Evolutionary conservation across 495 filamentous ascomycete species (phyloP), one percentile per base, ranked within the genome.

Genomic region (Glutinoglossum americanum): DNA sequence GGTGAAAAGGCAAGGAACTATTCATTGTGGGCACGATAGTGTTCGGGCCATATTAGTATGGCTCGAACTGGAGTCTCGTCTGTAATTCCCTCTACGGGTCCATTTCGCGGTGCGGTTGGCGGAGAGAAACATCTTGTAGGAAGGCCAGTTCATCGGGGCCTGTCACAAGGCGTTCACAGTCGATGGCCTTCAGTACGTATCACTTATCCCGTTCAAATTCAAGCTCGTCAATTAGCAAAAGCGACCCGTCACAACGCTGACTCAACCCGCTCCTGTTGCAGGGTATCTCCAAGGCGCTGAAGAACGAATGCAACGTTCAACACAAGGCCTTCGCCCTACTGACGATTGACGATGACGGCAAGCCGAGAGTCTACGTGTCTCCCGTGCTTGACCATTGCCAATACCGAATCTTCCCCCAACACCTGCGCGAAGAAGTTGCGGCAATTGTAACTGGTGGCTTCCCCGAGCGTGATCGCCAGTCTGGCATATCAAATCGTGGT

Each of bases 281-380:
- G 56, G 19, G 39, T 25, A 58, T 58, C 21, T 58, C 56, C 25
- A 45, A 51, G 26, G 57, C 49, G 23, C 51, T 59, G 49, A 59
- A 39, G 51, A 44, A 57, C 32, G 51, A 59, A 35, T 59, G 57
- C 57, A 59, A 55, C 21, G 9, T 54, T 25, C 48, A 54, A 11
- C 57, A 59, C 57, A 55, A 57, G 33, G 57, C 47, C 6, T 45
- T 23, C 25, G 56, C 56, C 39, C 27, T 58, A 9, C 33, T 58
- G 11, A 25, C 41, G 3, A 28, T 58, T 27, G 56, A 58, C 41
- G 39, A 27, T 26, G 28, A 49, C 10, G 56, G 56, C 45, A 45
- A 58, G 28, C 25, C 41, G 21, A 26, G 25, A n/a, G 21, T 45
- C 27, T 49, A 51, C 44, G 26, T n/a, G 11, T 58, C 56, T 27